Conservation (phyloP, 345 rosid species). For the Boechera retrofracta region DNA sequence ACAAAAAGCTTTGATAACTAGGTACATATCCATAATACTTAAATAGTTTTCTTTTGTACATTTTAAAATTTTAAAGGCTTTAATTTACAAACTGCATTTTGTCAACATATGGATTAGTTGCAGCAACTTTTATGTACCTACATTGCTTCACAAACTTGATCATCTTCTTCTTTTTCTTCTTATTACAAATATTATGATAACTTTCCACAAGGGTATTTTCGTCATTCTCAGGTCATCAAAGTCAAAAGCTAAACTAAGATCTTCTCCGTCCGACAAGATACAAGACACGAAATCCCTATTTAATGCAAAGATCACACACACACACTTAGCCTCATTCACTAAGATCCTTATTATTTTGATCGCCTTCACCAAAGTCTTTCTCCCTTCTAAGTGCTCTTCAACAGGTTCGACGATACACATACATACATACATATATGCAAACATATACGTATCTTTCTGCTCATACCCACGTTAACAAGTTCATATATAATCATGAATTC, state of each 20-base stretch:
- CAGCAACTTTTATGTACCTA: constrained; percentile 46
- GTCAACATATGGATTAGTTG: constrained; percentile 52
- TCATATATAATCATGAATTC: background rate
- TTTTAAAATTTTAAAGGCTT: background rate
- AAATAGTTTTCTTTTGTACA: background rate
- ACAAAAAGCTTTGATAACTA: background rate
- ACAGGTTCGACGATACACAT: constrained; percentile 30
- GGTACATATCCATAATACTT: background rate
- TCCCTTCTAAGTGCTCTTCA: constrained; percentile 31
- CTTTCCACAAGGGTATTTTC: constrained; percentile 28
- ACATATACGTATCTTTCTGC: background rate
- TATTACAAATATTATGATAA: constrained; percentile 19
- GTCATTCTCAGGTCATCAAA: constrained; percentile 25
- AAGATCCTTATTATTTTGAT: constrained; percentile 11
- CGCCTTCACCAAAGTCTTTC: constrained; percentile 20
- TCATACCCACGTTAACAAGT: constrained; percentile 15
- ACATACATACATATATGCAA: background rate
- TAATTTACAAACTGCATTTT: constrained; percentile 29
- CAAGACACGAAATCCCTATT: constrained; percentile 33
- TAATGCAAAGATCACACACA: constrained; percentile 33
- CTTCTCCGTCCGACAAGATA: constrained; percentile 43
- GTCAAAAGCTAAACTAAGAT: constrained; percentile 42
- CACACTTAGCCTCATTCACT: constrained; percentile 30
- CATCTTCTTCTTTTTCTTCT: constrained; percentile 41
- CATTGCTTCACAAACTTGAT: constrained; percentile 48